Evolutionary conservation across 306 rosid genomes (phyloP), one percentile per base, ranked within the genome.

Genomic region (Sindora glabra): DNA sequence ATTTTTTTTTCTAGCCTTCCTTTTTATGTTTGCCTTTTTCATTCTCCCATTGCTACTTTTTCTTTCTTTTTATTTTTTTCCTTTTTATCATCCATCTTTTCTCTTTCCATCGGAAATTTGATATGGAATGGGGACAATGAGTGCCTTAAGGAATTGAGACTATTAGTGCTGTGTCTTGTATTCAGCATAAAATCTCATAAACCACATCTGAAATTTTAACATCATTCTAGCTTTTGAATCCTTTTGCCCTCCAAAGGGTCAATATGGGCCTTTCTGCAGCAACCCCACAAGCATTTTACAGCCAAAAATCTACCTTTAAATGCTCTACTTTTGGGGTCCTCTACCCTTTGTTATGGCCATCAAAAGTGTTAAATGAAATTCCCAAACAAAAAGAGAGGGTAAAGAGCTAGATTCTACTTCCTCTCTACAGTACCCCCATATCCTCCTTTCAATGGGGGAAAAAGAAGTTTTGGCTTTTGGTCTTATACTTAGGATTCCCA

Each of bases 201-300:
- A 48, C 65, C 79, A 75, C 71, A 69, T 73, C 69, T 54, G 54
- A 42, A 64, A 65, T 75, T 74, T 81, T 19, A 67, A 75, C 70
- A 91, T 83, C 87, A 85, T 87, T 87, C 72, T 80, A 67, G 74
- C 91, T 83, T 85, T 82, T 81, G 86, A 78, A 75, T 65, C 73
- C 74, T 74, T 86, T 67, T 64, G 36, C 65, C 14, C 17, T 38
- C 50, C 65, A 58, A n/a, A 48, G 75, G 74, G 18, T 80, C 83
- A 59, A 64, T 62, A 30, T 34, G 27, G 19, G 49, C 48, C 79
- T 82, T 82, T 71, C 81, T 59, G 49, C 73, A 46, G 71, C 50
- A 81, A 63, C 91, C 84, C 87, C 85, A 89, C 81, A 73, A 77
- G n/a, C 48, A 46, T 67, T 79, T 69, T 47, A 80, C 81, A 66